phyloP scores from a whole-genome alignment of 2,329 filamentous ascomycete species.

The Talaromyces piceae region DNA sequence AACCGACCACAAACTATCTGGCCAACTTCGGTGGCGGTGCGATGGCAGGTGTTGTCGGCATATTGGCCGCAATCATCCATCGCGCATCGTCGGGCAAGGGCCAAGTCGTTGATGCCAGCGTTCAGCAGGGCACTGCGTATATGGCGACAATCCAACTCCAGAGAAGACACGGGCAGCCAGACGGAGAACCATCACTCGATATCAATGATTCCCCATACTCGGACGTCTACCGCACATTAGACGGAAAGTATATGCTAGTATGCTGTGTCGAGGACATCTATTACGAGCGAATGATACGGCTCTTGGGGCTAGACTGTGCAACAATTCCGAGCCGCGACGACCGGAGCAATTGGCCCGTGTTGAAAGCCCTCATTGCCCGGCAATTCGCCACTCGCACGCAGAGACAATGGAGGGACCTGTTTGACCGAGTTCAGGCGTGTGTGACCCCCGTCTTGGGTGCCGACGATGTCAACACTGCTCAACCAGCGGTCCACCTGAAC shows the following conservation, averaged over 20 bases:
- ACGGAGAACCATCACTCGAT: constrained; percentile 5
- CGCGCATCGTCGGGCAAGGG: constrained; percentile 6
- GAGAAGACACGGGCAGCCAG: constrained; percentile 5
- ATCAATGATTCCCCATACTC: constrained; percentile 5
- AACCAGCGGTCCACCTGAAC: constrained; percentile 8
- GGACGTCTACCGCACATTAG: constrained; percentile 7
- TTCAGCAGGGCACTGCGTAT: constrained; percentile 9
- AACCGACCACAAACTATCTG: constrained; percentile 7
- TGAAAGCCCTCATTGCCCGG: not conserved
- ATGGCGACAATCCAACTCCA: constrained; percentile 7
- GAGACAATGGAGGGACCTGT: constrained; percentile 7
- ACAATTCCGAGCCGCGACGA: constrained; percentile 1
- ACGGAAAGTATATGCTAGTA: constrained; percentile 10
- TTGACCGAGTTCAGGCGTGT: constrained; percentile 3
- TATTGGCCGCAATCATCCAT: constrained; percentile 5
- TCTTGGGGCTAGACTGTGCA: not conserved
- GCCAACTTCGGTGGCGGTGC: constrained; percentile 7
- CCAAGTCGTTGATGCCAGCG: constrained; percentile 10
- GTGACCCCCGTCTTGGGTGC: constrained; percentile 9
- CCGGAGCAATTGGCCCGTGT: constrained; percentile 7
- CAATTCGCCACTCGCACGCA: constrained; percentile 4
- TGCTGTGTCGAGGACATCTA: constrained; percentile 6
- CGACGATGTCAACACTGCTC: not conserved
- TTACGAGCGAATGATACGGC: constrained; percentile 7
- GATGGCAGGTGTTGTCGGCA: constrained; percentile 7